A percentile compares a stretch with the other conserved stretches of the same genome.
These are phyloP conservation scores for Oryza glumipatula DNA, from an alignment of 176 grass and related monocot species.

Conservation along the genomic window DNA sequence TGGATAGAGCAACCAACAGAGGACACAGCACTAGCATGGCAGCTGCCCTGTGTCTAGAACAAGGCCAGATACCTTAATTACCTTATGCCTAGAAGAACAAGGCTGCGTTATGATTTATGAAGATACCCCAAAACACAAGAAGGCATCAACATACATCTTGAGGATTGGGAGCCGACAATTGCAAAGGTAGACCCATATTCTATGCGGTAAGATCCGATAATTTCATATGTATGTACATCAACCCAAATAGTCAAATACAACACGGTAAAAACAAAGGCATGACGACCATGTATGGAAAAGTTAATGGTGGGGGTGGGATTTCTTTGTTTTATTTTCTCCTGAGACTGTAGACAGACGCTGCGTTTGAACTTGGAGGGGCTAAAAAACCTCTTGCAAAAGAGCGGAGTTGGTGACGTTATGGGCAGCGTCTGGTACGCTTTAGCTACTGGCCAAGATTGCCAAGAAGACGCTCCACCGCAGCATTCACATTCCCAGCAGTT, in stretches of 20 bases:
- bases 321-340: conserved; percentile 49
- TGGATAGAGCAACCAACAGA: not conserved
- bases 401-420: not conserved
- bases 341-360: conserved; percentile 14
- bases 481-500: conserved; percentile 89
- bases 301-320: conserved; percentile 45
- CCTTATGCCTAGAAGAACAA: not conserved
- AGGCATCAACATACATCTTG: not conserved
- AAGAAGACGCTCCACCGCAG: conserved; percentile 90
- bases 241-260: conserved; percentile 54
- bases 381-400: conserved; percentile 24
- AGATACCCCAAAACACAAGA: not conserved
- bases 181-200: conserved; percentile 29
- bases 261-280: conserved; percentile 45
- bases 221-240: conserved; percentile 66
- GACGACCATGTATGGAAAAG: conserved; percentile 45
- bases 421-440: conserved; percentile 28
- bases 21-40: not conserved
- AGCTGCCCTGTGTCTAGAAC: too few relatives aligned
- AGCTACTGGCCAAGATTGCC: conserved; percentile 79
- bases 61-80: too few relatives aligned
- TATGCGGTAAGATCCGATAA: conserved; percentile 31
- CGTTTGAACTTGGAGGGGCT: conserved; percentile 27
- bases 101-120: too few relatives aligned
- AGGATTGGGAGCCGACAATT: conserved; percentile 7